phyloP scores from a whole-genome alignment of 2,329 filamentous ascomycete species.

The Parascedosporium putredinis region DNA sequence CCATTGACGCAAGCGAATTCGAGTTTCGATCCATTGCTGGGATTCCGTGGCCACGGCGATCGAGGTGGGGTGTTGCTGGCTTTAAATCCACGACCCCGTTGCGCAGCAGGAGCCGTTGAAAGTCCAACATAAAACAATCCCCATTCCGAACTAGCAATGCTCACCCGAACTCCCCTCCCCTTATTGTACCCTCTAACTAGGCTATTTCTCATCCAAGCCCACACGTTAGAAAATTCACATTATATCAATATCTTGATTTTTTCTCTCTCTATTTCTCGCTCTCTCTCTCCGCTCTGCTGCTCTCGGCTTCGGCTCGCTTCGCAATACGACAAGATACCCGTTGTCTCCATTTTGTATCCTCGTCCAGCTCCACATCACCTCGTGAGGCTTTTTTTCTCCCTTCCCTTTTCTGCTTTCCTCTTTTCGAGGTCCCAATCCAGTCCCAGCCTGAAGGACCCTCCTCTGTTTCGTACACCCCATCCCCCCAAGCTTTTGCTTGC shows the following conservation, averaged over 20 bases:
- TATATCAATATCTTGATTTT: too few species aligned
- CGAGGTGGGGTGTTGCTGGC: not conserved
- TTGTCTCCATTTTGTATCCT: not conserved
- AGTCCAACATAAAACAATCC: not conserved
- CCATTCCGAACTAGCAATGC: slow-evolving; percentile 3
- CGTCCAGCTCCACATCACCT: too few species aligned
- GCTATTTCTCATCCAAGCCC: too few species aligned
- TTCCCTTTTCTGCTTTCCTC: not conserved
- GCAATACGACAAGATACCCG: not conserved
- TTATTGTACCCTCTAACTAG: slow-evolving; percentile 1
- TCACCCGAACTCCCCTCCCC: not conserved
- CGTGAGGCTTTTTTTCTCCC: too few species aligned
- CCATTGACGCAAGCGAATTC: not conserved
- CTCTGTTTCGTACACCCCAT: not conserved
- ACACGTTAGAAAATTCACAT: too few species aligned
- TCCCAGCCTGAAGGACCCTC: not conserved
- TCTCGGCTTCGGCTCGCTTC: not conserved
- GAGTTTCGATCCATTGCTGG: not conserved
- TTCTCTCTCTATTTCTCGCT: not conserved
- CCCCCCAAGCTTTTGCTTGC: not conserved
- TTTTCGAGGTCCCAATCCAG: not conserved
- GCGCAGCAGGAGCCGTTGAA: not conserved
- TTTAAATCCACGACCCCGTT: not conserved
- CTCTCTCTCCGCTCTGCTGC: not conserved
- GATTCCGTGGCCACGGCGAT: not conserved